Evolutionary conservation across 2,329 filamentous ascomycete genomes (phyloP).

Genomic region (Myriosclerotinia duriaeana): DNA sequence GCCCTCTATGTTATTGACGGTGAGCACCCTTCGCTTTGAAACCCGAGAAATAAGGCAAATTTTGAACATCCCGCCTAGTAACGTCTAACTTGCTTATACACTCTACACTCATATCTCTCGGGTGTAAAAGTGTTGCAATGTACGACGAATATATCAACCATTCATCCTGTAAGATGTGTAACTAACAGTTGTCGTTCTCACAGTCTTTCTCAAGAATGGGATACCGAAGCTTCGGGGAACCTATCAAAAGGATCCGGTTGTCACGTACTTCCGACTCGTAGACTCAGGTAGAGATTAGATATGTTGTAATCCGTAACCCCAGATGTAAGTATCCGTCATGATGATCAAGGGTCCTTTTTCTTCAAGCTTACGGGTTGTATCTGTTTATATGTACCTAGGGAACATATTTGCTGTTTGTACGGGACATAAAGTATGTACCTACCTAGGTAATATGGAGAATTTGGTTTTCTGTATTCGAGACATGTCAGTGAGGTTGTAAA

Average conservation of each 20-base stretch:
- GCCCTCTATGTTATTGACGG: too few species aligned
- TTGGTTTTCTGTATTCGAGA: background rate
- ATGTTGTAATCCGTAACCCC: constrained; percentile 13
- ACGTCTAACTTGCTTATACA: background rate
- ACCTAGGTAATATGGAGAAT: background rate
- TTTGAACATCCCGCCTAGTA: background rate
- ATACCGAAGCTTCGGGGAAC: constrained; percentile 12
- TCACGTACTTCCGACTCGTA: too few species aligned
- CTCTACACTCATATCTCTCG: background rate
- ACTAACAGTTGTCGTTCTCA: constrained; percentile 3
- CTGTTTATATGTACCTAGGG: background rate
- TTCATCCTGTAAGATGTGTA: background rate
- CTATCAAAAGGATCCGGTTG: constrained; percentile 7
- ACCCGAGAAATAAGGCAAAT: background rate
- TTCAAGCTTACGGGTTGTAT: background rate
- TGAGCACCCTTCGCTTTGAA: background rate
- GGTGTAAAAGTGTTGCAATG: constrained; percentile 4
- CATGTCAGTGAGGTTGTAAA: background rate
- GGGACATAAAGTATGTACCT: background rate
- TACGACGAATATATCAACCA: background rate
- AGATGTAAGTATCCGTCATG: constrained; percentile 18
- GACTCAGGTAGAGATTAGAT: constrained; percentile 17
- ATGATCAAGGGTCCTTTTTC: constrained; percentile 17
- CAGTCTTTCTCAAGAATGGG: constrained; percentile 10
- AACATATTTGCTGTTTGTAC: background rate